Base-by-base conservation (phyloP, 2,329 filamentous ascomycete species). In the Cercospora canescens region DNA sequence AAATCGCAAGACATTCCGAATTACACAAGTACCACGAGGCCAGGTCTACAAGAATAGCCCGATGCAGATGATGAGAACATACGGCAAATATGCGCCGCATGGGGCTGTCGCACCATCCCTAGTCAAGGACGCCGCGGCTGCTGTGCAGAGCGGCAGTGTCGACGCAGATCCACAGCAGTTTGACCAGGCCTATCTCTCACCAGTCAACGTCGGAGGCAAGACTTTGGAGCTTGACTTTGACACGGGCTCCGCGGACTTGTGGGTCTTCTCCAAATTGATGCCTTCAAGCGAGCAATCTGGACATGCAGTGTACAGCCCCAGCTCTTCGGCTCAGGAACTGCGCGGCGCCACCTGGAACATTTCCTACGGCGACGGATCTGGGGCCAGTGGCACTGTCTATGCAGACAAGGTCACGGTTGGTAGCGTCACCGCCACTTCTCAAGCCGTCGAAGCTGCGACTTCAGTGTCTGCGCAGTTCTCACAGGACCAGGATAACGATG, bases 191-290 rank as follows among this genome's bases (percentile, higher is more conserved):
- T 82, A 82, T 71, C 76, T 82, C 6, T 79, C 76, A 69, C 86
- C 88, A 0, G 86, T 93, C 55, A 83, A 81, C 2, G 81, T 93
- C 68, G 91, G 90, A 52, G 79, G 84, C 74, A 87, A 89, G 71
- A 85, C 80, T 3, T 75, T 92, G 68, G 84, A 87, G 66, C 76
- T 93, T 67, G 89, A 92, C 75, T 85, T 93, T 67, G 91, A 93
- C 70, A 93, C 91, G 14, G 89, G 83, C 68, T 90, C 82, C 69
- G 83, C 88, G 48, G 89, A 91, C 78, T 85, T 91, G 89, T 95
- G 85, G 86, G 90, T 87, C 45, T 91, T 89, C 78, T 90, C 88
- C 0, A 82, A 81, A 18, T 81, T 88, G 26, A 85, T 88, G 14
- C 75, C 85, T 5, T 71, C 79, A 4, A 77, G 79, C 16, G 78